These are phyloP conservation scores for Stachybotrys elegans DNA, from an alignment of 2,329 filamentous ascomycete genomes.

Conservation along the genomic window DNA sequence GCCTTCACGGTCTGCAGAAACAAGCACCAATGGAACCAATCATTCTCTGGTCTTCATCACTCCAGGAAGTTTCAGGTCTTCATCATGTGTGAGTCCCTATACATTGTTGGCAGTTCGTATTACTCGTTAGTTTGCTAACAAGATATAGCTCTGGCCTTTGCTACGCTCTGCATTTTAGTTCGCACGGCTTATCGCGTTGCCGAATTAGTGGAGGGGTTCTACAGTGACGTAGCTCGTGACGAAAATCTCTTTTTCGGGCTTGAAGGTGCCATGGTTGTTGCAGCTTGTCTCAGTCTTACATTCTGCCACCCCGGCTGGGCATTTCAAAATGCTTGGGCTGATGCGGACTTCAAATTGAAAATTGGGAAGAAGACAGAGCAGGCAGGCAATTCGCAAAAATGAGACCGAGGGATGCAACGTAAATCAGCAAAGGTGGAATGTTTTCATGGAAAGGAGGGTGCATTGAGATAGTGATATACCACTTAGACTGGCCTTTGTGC, in stretches of 20 bases:
- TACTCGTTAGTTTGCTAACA: neutral
- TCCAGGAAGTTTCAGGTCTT: neutral
- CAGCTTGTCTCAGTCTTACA: neutral
- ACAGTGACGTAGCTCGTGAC: neutral
- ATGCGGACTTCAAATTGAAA: conserved; percentile 1
- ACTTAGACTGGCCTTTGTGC: too few relatives aligned
- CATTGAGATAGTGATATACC: too few relatives aligned
- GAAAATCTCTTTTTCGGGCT: neutral
- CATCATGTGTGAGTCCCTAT: neutral
- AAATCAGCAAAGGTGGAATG: too few relatives aligned
- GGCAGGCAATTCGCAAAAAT: too few relatives aligned
- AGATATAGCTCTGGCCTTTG: neutral
- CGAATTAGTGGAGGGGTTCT: neutral
- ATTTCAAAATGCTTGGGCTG: conserved; percentile 1
- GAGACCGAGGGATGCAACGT: too few relatives aligned
- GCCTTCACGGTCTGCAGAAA: neutral
- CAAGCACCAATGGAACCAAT: neutral
- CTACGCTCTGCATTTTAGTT: conserved; percentile 1
- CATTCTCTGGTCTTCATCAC: neutral
- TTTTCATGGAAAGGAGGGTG: too few relatives aligned
- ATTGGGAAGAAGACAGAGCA: neutral
- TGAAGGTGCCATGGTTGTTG: neutral
- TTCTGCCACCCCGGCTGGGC: neutral
- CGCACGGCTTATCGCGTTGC: conserved; percentile 1
- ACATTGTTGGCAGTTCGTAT: neutral